These are phyloP conservation scores for Dictyostelium citrinum DNA, from an alignment of 78 protist species.

Conservation along the genomic window DNA sequence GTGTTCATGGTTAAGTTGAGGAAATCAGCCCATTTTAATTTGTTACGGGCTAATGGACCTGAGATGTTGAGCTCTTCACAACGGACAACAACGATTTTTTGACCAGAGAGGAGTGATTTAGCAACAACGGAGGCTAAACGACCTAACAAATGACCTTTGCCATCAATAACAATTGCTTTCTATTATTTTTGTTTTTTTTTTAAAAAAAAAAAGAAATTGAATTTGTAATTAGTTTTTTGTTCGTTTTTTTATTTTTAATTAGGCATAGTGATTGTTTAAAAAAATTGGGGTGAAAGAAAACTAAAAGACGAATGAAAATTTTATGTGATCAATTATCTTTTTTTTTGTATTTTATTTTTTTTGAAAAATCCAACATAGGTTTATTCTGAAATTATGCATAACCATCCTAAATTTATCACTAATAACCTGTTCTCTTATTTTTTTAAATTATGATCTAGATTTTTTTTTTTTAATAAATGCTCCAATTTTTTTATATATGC, in stretches of 20 bases:
- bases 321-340: no score
- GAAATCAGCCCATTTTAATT: slow-evolving; percentile 90
- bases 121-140: slow-evolving; percentile 98
- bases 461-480: no score
- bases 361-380: background rate
- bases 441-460: no score
- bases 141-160: slow-evolving; percentile 97
- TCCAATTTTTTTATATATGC: no score
- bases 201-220: background rate
- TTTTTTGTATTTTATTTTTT: background rate
- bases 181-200: background rate
- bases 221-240: background rate
- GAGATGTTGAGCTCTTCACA: slow-evolving; percentile 95
- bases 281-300: no score
- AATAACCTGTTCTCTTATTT: no score
- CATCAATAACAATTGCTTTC: slow-evolving; percentile 91
- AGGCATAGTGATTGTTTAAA: background rate
- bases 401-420: no score
- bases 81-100: slow-evolving; percentile 94
- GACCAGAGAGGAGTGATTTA: slow-evolving; percentile 97
- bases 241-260: background rate
- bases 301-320: no score
- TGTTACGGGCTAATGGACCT: slow-evolving; percentile 97
- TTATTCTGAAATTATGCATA: background rate
- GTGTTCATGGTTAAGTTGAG: slow-evolving; percentile 90